Base-by-base conservation (phyloP, 2,329 filamentous ascomycete genomes). In the Trichoderma endophyticum region DNA sequence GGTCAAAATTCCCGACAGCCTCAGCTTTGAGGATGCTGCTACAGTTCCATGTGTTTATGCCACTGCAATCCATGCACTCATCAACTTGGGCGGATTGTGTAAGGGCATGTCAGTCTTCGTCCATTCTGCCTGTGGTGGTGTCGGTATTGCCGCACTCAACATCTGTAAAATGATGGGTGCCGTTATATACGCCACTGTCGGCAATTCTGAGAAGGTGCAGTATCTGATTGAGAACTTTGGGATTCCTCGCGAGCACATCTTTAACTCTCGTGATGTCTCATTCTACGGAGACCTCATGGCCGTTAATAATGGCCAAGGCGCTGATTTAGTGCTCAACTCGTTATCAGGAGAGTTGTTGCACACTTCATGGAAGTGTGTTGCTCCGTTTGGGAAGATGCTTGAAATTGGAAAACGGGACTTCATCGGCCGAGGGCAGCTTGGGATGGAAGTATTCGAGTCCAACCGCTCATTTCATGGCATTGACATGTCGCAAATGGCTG, bases 361-460 rank as follows among this genome's bases (percentile, higher is more conserved):
- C 21, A 79, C 81, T 3, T 80, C 82, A 0, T 87, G 82, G 83
- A 73, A 80, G 0, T 85, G 83, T 60, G 77, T 87, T 3, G 83
- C 85, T 1, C 75, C 79, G 6, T 84, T 82, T 61, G 85, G 84
- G 0, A 79, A 76, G 3, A 82, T 87, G 77, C 71, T 86, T 0
- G 84, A 87, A 67, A 81, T 86, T n/a, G 83, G 83, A 7, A 83
- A 83, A 73, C 76, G 80, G 6, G 83, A 86, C 60, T 77, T 85
- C 2, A 74, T 81, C 1, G 80, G 81, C 1, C 80, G 82, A 26
- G 81, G 79, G 2, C 75, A 79, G 6, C 78, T 88, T 5, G 81
- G 82, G 2, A 85, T 88, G 84, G 74, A 80, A 1, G 78, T 80
- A 0, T 88, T 89, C 51, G 76, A 80, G 4, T 73, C 73, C 1